Conservation (phyloP, 2,329 filamentous ascomycete species). For the Colletotrichum sp. region DNA sequence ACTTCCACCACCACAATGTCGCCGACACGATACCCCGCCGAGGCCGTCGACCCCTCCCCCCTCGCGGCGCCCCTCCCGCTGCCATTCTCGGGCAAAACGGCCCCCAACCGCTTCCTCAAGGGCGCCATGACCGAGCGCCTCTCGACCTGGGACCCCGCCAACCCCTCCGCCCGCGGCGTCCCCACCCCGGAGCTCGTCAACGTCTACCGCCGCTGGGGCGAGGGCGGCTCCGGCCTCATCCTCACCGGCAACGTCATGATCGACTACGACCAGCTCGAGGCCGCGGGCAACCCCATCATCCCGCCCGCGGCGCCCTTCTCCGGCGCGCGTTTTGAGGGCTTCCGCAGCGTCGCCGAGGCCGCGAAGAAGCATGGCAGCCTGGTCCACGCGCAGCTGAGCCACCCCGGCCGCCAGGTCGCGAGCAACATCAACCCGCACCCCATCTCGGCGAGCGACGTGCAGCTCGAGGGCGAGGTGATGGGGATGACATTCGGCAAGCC, state of each 20-base stretch:
- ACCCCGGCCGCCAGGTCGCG: constrained; percentile 63
- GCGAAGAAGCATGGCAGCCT: constrained; percentile 61
- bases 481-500: constrained; percentile 58
- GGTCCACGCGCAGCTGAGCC: constrained; percentile 65
- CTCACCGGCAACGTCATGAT: constrained; percentile 68
- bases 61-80: constrained; percentile 53
- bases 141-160: constrained; percentile 62
- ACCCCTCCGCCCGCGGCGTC: constrained; percentile 53
- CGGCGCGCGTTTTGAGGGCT: constrained; percentile 65
- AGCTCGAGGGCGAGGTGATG: constrained; percentile 42
- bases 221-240: constrained; percentile 56
- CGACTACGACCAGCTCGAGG: constrained; percentile 61
- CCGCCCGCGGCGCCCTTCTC: constrained; percentile 53
- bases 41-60: constrained; percentile 7
- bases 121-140: constrained; percentile 71
- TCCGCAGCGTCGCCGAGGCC: constrained; percentile 42
- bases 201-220: constrained; percentile 63
- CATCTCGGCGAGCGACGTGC: constrained; percentile 44
- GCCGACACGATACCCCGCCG: constrained; percentile 2
- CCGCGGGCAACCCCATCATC: constrained; percentile 60
- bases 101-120: constrained; percentile 70
- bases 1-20: background rate
- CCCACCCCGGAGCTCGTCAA: constrained; percentile 49
- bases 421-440: constrained; percentile 36
- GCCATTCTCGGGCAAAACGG: constrained; percentile 57